Percentiles rank a stretch among this genome's conserved stretches.
Conservation (phyloP, 331 rosid species). For the Rosa hybrid region DNA sequence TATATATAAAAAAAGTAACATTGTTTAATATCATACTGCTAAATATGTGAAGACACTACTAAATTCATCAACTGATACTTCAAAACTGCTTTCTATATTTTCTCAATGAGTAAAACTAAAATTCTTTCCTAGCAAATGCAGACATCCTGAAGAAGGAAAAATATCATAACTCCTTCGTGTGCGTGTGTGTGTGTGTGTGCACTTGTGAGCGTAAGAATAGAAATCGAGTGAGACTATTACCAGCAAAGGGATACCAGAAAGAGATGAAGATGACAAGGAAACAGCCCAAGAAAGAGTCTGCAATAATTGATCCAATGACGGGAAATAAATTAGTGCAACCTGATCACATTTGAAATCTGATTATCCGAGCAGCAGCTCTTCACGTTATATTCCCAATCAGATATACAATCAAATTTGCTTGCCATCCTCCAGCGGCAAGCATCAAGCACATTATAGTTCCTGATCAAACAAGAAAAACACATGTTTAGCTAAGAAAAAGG, state of each 20-base stretch:
- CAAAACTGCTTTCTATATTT: not conserved
- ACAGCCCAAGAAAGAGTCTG: constrained; percentile 60
- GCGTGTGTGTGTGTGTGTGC: too few species aligned
- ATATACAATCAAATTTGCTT: constrained; percentile 42
- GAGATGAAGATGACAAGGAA: constrained; percentile 31
- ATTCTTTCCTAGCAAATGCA: not conserved
- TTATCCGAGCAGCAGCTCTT: constrained; percentile 40
- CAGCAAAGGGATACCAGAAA: constrained; percentile 42
- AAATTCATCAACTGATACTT: not conserved
- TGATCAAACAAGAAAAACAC: constrained; percentile 15
- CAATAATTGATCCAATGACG: constrained; percentile 51
- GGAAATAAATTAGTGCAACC: constrained; percentile 45
- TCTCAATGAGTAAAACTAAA: not conserved
- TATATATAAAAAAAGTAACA: too few species aligned
- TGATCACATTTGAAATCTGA: constrained; percentile 43
- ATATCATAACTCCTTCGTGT: too few species aligned
- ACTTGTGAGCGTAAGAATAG: not conserved
- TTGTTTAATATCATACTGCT: too few species aligned
- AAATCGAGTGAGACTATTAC: constrained; percentile 27
- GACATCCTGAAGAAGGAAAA: not conserved
- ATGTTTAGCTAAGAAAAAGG: not conserved
- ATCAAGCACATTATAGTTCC: constrained; percentile 38
- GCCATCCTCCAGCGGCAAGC: constrained; percentile 39
- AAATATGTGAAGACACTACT: not conserved
- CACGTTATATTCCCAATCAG: constrained; percentile 45